Percentiles rank a stretch among this genome's conserved stretches.
phyloP scores from a whole-genome alignment of 495 filamentous ascomycete genomes.

The Baudoinia panamericana region DNA sequence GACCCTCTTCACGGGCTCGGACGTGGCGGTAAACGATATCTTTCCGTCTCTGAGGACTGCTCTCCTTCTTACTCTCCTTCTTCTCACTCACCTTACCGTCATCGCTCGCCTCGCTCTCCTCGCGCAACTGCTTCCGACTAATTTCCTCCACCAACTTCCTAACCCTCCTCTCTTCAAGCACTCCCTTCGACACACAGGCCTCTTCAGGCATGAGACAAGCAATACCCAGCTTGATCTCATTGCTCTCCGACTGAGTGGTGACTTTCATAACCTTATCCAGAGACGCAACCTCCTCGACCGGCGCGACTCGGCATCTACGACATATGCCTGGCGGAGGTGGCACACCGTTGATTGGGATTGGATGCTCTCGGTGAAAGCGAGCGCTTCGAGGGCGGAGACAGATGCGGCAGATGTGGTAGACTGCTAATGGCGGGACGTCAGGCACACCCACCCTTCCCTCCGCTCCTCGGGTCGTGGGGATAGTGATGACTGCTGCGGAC shows the following conservation, averaged over 20 bases:
- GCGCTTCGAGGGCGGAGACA: conserved; percentile 17
- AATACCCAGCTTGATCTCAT: conserved; percentile 13
- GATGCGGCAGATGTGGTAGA: conserved; percentile 21
- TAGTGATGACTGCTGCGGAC: conserved; percentile 1
- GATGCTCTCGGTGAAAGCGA: conserved; percentile 17
- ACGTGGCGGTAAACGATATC: conserved; percentile 14
- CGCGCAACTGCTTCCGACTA: neutral
- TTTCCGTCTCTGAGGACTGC: too few species aligned
- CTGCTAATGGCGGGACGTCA: conserved; percentile 14
- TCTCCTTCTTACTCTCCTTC: conserved; percentile 3
- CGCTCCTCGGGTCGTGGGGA: neutral
- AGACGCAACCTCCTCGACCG: conserved; percentile 9
- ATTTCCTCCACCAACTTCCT: neutral
- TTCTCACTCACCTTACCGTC: neutral
- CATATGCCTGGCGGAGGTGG: conserved; percentile 20
- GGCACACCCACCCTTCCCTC: neutral
- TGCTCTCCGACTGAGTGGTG: conserved; percentile 5
- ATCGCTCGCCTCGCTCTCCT: neutral
- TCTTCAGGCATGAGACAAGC: conserved; percentile 9
- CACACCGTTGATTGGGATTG: conserved; percentile 18
- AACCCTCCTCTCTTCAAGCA: conserved; percentile 1
- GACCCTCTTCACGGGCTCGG: neutral
- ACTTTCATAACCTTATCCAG: conserved; percentile 3
- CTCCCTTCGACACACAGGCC: conserved; percentile 8
- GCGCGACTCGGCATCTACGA: conserved; percentile 16